phyloP scores from a whole-genome alignment of 1,284 basidiomycete species.

The Ustilago nuda region DNA sequence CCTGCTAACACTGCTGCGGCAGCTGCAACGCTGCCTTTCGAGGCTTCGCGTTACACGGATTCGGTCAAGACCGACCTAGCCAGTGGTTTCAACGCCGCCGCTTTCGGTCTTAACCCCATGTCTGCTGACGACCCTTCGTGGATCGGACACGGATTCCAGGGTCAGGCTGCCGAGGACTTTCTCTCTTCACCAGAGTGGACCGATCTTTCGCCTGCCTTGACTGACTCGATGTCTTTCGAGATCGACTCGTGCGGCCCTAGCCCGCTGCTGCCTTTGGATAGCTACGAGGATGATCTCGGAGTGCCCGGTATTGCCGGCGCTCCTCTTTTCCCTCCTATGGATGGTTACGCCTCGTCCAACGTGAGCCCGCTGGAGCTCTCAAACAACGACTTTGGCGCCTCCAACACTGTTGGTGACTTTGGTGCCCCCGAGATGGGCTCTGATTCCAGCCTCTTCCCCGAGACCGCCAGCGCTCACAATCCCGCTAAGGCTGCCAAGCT shows the following conservation, averaged over 20 bases:
- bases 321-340: slow-evolving; percentile 42
- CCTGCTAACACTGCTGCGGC: slow-evolving; percentile 17
- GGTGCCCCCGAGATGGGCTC: slow-evolving; percentile 42
- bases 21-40: slow-evolving; percentile 39
- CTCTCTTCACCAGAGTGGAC: slow-evolving; percentile 61
- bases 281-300: slow-evolving; percentile 52
- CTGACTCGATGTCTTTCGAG: slow-evolving; percentile 63
- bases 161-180: slow-evolving; percentile 55
- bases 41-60: slow-evolving; percentile 34
- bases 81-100: slow-evolving; percentile 46
- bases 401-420: slow-evolving; percentile 39
- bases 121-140: slow-evolving; percentile 57
- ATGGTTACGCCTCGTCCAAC: slow-evolving; percentile 52
- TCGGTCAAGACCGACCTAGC: slow-evolving; percentile 27
- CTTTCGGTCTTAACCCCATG: slow-evolving; percentile 54
- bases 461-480: slow-evolving; percentile 9
- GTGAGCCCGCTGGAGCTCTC: slow-evolving; percentile 46
- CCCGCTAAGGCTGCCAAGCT: slow-evolving; percentile 21
- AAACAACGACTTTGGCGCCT: slow-evolving; percentile 39
- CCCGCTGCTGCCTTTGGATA: slow-evolving; percentile 59
- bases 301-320: slow-evolving; percentile 61
- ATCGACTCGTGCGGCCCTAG: slow-evolving; percentile 62
- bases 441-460: slow-evolving; percentile 59
- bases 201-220: slow-evolving; percentile 63
- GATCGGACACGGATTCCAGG: slow-evolving; percentile 59